Base-by-base conservation (phyloP, 805 yeast genomes). In the Wickerhamiella dianesei region DNA sequence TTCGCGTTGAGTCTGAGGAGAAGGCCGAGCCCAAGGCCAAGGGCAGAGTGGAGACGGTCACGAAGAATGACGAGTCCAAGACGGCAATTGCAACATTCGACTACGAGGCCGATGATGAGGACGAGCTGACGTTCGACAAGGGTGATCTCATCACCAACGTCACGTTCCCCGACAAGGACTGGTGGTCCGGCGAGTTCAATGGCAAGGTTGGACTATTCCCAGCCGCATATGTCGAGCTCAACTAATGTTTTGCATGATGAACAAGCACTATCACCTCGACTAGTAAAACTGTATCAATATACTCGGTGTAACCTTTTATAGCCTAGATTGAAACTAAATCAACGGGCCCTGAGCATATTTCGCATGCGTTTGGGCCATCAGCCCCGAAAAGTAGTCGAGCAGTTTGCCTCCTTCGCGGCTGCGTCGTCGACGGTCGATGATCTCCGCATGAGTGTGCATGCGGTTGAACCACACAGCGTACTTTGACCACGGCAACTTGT, bases 111-210 rank as follows among this genome's bases (percentile, higher is more conserved):
- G 80, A 80, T 21, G 98, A 92, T 65, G 95, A 82, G 53, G 92
- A 88, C 59, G 98, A 92, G 66, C 71, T 92, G 50, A 74, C 77
- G 2, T 92, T 92, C 63, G 74, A 69, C 20, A 95, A 85, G 60
- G 94, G 89, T 45, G 97, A 86, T 55, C 58, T 71, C 50, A 86
- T 92, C 52, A 69, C 77, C 17, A 82, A 86, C 50, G 82, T 92
- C 52, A 94, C 87, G 56, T 82, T 84, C 63, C 82, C 84, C 16
- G 95, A 87, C 57, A 95, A 85, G 41, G 95, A 85, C 61, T 92
- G 98, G 98, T 92, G 97, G 97, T 71, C 82, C 46, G 98, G 98
- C 44, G 78, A 76, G 51, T 72, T 80, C 56, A 67, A 77, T 29
- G 96, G 95, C 41, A 82, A 77, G 55, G 73, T 75, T 54, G 92